These are phyloP conservation scores for Stagonosporopsis cucurbitacearum DNA, from an alignment of 2,329 filamentous ascomycete genomes.

Conservation along the genomic window DNA sequence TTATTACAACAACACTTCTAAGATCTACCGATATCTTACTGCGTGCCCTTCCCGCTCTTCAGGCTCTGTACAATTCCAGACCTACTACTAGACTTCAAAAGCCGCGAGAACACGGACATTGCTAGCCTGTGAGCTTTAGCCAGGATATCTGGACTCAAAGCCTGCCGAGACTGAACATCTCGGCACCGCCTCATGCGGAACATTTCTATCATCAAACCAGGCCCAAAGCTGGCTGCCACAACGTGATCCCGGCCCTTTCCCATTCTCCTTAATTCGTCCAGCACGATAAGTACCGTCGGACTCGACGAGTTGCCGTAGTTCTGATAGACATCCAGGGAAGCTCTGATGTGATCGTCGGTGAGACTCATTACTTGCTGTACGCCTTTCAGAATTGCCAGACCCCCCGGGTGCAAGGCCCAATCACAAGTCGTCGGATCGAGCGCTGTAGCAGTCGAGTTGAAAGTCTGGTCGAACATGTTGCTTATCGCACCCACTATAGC, in stretches of 20 bases:
- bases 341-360: conserved; percentile 68
- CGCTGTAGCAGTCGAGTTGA: neutral
- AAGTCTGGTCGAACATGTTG: conserved; percentile 45
- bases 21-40: neutral
- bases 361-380: conserved; percentile 66
- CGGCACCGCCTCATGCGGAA: conserved; percentile 64
- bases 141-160: conserved; percentile 3
- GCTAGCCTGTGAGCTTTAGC: conserved; percentile 8
- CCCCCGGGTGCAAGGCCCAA: conserved; percentile 76
- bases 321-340: conserved; percentile 73
- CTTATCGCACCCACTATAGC: conserved; percentile 23
- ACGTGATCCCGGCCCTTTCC: conserved; percentile 62
- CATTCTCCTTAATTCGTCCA: conserved; percentile 62
- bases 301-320: conserved; percentile 72
- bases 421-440: conserved; percentile 66
- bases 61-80: neutral
- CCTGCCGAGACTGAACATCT: neutral
- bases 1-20: neutral
- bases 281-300: conserved; percentile 71
- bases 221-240: conserved; percentile 73
- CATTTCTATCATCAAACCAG: conserved; percentile 72
- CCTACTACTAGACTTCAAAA: neutral
- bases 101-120: conserved; percentile 6
- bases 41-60: neutral
- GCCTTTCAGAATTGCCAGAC: conserved; percentile 69